Conservation (phyloP, 768 basidiomycete genomes). For the Boletus reticuloceps region DNA sequence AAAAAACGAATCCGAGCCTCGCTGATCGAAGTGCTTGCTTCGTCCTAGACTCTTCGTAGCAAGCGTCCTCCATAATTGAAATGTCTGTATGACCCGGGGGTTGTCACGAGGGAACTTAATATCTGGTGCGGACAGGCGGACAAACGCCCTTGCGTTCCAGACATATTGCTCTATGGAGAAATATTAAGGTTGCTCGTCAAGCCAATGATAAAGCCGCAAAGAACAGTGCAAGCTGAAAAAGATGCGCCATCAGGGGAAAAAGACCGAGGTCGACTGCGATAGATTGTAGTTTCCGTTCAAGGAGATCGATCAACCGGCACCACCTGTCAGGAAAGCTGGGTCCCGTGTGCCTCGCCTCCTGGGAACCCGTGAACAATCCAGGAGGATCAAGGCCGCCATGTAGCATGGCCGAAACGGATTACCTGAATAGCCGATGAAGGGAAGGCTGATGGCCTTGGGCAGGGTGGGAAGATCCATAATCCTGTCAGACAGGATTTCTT, state of each 20-base stretch:
- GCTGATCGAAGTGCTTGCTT: constrained; percentile 6
- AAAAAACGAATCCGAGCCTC: constrained; percentile 2
- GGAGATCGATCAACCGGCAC: constrained; percentile 8
- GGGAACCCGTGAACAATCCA: constrained; percentile 7
- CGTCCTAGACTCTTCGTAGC: background rate
- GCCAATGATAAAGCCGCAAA: constrained; percentile 9
- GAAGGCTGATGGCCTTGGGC: background rate
- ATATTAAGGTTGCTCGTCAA: constrained; percentile 2
- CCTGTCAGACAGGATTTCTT: background rate
- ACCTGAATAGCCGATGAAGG: constrained; percentile 7
- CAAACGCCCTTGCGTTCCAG: background rate
- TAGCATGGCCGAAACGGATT: constrained; percentile 5
- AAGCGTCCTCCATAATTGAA: constrained; percentile 7
- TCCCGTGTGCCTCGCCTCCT: background rate
- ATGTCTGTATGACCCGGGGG: constrained; percentile 1
- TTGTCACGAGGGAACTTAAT: background rate
- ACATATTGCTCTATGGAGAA: constrained; percentile 1
- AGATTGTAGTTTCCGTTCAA: constrained; percentile 4
- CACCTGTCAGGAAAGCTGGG: constrained; percentile 11
- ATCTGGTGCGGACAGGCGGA: constrained; percentile 9
- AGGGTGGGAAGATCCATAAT: constrained; percentile 11
- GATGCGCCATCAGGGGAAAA: constrained; percentile 8
- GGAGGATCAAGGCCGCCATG: constrained; percentile 8
- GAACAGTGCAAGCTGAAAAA: constrained; percentile 5
- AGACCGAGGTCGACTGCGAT: constrained; percentile 2